Conservation (phyloP, 345 rosid genomes). For the Hibiscus syriacus region DNA sequence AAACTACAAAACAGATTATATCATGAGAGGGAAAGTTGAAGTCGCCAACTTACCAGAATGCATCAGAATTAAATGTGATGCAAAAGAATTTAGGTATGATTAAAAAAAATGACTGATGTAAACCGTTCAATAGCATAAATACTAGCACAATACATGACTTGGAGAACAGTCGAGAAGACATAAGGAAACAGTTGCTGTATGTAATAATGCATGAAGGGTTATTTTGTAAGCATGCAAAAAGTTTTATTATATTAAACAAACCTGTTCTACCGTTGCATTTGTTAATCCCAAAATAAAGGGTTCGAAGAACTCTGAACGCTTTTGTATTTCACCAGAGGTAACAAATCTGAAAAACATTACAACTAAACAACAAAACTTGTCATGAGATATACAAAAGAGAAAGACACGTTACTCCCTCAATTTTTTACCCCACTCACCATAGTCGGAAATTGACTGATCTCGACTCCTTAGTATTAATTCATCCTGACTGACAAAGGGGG, state of each 20-base stretch:
- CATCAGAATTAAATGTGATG: not conserved
- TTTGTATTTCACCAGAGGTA: slow-evolving; percentile 86
- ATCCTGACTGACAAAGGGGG: slow-evolving; percentile 46
- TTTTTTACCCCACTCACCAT: slow-evolving; percentile 46
- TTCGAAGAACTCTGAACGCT: slow-evolving; percentile 78
- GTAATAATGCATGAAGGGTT: slow-evolving; percentile 3
- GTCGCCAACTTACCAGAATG: not conserved
- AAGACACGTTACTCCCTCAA: slow-evolving; percentile 4
- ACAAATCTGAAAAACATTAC: slow-evolving; percentile 99
- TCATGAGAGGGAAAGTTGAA: not conserved
- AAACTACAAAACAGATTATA: slow-evolving; percentile 39
- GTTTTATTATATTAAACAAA: slow-evolving; percentile 18
- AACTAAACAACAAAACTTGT: slow-evolving; percentile 56
- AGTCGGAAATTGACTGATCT: slow-evolving; percentile 87
- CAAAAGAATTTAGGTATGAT: not conserved
- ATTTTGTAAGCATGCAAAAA: not conserved
- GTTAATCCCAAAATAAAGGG: slow-evolving; percentile 84
- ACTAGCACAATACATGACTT: not conserved
- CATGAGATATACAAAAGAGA: slow-evolving; percentile 17
- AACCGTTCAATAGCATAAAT: not conserved
- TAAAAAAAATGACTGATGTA: not conserved
- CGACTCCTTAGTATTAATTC: slow-evolving; percentile 76
- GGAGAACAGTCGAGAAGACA: not conserved
- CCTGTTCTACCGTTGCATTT: slow-evolving; percentile 90
- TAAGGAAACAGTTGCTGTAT: not conserved